These are phyloP conservation scores for Aschersonia sp. DNA, from an alignment of 2,329 filamentous ascomycete species.

Conservation along the genomic window DNA sequence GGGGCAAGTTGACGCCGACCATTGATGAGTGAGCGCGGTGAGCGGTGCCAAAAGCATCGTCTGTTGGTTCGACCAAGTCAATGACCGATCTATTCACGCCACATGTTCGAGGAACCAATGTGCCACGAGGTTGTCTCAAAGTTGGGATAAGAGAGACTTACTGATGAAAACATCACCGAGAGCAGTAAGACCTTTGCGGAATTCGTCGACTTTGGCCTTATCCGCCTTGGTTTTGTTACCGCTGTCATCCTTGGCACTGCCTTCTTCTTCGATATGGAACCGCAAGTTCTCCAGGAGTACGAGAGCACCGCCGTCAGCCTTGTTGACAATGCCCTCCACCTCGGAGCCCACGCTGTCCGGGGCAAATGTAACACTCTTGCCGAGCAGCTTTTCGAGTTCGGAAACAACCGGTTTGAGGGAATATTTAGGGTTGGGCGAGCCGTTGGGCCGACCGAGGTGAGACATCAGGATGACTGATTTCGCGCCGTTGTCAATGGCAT, in stretches of 20 bases:
- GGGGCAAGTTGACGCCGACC: constrained; percentile 90
- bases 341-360: constrained; percentile 82
- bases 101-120: no score
- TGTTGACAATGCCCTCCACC: constrained; percentile 80
- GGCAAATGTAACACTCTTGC: constrained; percentile 74
- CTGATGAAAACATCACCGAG: constrained; percentile 95
- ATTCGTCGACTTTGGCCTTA: constrained; percentile 80
- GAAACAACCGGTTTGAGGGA: constrained; percentile 82
- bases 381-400: constrained; percentile 82
- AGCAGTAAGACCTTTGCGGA: constrained; percentile 88
- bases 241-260: constrained; percentile 81
- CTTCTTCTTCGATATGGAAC: constrained; percentile 97
- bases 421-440: constrained; percentile 83
- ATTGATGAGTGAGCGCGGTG: constrained; percentile 98
- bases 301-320: constrained; percentile 66
- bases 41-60: constrained; percentile 96
- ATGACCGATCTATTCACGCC: background rate
- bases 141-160: constrained; percentile 30
- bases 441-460: constrained; percentile 91
- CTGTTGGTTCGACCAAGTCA: constrained; percentile 27
- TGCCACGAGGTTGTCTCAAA: background rate
- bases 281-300: constrained; percentile 94
- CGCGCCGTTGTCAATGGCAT: constrained; percentile 78
- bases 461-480: constrained; percentile 96
- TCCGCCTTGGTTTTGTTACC: constrained; percentile 98